Evolutionary conservation across 805 yeast genomes (phyloP), one percentile per base, ranked within the genome.

Genomic region (Candida pini): DNA sequence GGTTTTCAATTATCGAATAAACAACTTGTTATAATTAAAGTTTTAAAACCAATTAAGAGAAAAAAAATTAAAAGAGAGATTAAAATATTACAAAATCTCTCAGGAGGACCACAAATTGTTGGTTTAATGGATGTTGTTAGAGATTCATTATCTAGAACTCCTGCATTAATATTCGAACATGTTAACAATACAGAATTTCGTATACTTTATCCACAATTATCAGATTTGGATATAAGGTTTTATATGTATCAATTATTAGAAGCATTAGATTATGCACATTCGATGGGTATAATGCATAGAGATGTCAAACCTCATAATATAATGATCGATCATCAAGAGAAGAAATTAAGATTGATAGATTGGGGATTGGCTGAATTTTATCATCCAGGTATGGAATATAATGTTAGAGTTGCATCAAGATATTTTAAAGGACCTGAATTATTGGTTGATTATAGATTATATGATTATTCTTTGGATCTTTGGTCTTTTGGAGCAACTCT

Each of bases 331-430:
- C 96, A 85, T 36, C 64, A 70, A 40, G 71, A 69, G 42, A 77
- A 64, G 58, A 76, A 73, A 51, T 63, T 89, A 47, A 73, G 95
- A 44, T 71, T 88, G 44, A 88, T 89, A 35, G 97, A 89, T 60
- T 89, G 96, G 96, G 97, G 97, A 6, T 64, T 89, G 34, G 96
- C 97, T 7, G 97, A 89, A 58, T 88, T 86, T 55, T 88, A 88
- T 54, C 96, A 89, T 55, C 78, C 86, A 17, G 87, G 87, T 10
- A 82, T 77, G 55, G 95, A 86, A 50, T 89, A 85, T 53, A 89
- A 89, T 53, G 96, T 89, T 15, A 71, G 97, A 45, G 97, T 89
- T 13, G 96, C 97, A 2, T 85, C 95, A 5, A 66, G 97, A 46
- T 87, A 86, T 56, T 89, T 82, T 60, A 89, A 89, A 60, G 96